These are phyloP conservation scores for Pestalotiopsis sp. DNA, from an alignment of 2,329 filamentous ascomycete species.

Conservation along the genomic window DNA sequence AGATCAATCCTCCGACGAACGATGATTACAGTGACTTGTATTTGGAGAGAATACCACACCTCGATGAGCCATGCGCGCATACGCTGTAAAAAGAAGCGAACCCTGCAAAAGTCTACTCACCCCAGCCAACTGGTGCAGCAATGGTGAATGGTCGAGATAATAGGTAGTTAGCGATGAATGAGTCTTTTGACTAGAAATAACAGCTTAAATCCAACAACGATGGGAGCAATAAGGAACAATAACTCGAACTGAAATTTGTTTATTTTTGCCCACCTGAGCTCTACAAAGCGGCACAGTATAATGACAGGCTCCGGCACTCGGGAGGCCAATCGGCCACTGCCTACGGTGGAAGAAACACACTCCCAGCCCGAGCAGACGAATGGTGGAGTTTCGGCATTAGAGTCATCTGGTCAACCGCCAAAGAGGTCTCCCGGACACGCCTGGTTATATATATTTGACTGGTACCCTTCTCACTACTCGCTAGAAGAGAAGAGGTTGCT, in stretches of 20 bases:
- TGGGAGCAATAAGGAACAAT: no score
- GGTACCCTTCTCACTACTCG: constrained; percentile 10
- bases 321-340: background rate
- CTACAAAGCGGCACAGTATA: background rate
- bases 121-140: background rate
- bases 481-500: constrained; percentile 15
- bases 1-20: background rate
- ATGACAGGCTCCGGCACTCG: background rate
- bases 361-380: background rate
- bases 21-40: background rate
- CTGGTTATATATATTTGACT: constrained; percentile 18
- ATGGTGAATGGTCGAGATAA: background rate
- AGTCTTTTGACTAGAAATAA: background rate
- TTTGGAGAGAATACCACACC: background rate
- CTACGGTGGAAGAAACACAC: background rate
- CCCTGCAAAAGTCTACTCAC: background rate
- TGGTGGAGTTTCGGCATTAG: background rate
- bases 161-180: background rate
- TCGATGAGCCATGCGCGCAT: background rate
- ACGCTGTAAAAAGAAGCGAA: background rate
- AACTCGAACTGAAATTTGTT: background rate
- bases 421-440: background rate
- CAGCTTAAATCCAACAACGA: background rate
- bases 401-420: background rate
- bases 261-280: background rate